A percentile compares a stretch with the other conserved stretches of the same genome.
Conservation (phyloP, 78 protist genomes). For the Capsaspora owczarzaki region DNA sequence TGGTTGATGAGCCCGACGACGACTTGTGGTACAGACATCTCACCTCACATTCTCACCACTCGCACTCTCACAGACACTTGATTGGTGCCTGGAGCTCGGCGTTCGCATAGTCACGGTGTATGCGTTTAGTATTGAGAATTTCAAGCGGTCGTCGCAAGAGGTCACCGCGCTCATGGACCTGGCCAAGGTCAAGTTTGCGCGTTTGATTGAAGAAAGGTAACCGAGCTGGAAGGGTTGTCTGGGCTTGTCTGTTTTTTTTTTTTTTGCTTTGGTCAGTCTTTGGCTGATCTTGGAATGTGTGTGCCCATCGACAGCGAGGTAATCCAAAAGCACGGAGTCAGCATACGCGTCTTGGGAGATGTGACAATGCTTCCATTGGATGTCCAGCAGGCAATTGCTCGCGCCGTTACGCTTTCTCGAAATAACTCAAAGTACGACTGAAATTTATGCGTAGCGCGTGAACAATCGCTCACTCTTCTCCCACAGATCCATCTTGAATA, state of each 20-base stretch:
- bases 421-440: not conserved
- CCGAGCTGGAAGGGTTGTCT: too few relatives aligned
- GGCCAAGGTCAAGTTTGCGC: constrained; percentile 32
- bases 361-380: constrained; percentile 23
- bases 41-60: too few relatives aligned
- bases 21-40: too few relatives aligned
- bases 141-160: constrained; percentile 66
- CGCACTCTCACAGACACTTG: constrained; percentile 27
- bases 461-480: not conserved
- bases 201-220: not conserved
- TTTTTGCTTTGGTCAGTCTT: not conserved
- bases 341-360: constrained; percentile 68
- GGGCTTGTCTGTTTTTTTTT: too few relatives aligned
- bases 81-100: constrained; percentile 71
- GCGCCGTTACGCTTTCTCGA: not conserved
- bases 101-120: constrained; percentile 70
- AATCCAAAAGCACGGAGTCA: constrained; percentile 15
- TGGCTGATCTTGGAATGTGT: not conserved
- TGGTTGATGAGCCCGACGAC: too few relatives aligned
- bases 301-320: not conserved
- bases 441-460: not conserved
- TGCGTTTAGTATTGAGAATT: constrained; percentile 86
- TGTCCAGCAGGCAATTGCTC: not conserved
- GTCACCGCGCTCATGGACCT: constrained; percentile 67
- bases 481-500: constrained; percentile 34